These are phyloP conservation scores for Syncephalastrum contaminatum DNA, from an alignment of 371 early-diverging fungal genomes.

Conservation along the genomic window DNA sequence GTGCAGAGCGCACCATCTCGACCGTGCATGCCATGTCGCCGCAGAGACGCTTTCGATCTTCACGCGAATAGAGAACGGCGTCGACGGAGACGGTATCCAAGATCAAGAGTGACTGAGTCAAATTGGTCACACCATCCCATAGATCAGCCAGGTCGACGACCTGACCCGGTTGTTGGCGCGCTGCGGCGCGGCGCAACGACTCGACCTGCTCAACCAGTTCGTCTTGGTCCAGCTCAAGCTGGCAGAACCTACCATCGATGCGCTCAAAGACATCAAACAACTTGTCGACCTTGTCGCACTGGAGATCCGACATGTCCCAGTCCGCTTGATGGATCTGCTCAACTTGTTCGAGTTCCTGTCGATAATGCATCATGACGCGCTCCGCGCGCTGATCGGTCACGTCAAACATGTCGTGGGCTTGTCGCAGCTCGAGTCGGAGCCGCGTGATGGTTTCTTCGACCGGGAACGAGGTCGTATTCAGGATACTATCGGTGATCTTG, in stretches of 20 bases:
- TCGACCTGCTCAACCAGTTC: conserved; percentile 37
- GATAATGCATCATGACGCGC: conserved; percentile 53
- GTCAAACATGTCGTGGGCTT: conserved; percentile 60
- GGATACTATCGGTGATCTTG: conserved; percentile 52
- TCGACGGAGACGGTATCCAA: conserved; percentile 27
- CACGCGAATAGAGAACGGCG: conserved; percentile 22
- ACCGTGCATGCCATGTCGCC: conserved; percentile 25
- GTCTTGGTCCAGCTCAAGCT: conserved; percentile 37
- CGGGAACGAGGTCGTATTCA: conserved; percentile 13
- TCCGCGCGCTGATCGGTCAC: conserved; percentile 52
- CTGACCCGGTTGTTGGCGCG: conserved; percentile 3
- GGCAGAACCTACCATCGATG: conserved; percentile 39
- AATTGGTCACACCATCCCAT: conserved; percentile 16
- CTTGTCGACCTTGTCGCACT: conserved; percentile 40
- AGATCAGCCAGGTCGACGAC: background rate
- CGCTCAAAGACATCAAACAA: conserved; percentile 49
- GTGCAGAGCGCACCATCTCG: conserved; percentile 15
- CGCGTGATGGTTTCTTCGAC: conserved; percentile 33
- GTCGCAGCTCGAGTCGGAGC: conserved; percentile 50
- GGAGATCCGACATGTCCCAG: conserved; percentile 42
- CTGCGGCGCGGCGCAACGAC: conserved; percentile 18
- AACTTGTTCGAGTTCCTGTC: conserved; percentile 53
- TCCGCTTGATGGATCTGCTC: conserved; percentile 44
- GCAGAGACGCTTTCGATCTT: conserved; percentile 27
- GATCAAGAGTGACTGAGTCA: conserved; percentile 31